Conservation (phyloP, 768 basidiomycete genomes). For the Jaapia argillacea region DNA sequence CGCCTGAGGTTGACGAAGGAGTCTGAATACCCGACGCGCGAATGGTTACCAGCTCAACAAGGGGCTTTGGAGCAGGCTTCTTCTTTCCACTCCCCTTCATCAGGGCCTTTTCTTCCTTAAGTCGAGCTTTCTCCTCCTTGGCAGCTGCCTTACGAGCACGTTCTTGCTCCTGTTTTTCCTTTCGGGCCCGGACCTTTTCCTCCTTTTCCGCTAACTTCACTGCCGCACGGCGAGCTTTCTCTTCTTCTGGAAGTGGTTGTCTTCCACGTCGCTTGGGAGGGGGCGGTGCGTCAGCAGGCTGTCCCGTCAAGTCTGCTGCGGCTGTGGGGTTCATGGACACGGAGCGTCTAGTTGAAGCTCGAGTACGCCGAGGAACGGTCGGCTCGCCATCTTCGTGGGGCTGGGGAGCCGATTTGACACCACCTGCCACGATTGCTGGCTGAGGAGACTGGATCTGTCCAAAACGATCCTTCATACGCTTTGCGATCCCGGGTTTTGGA, state of each 20-base stretch:
- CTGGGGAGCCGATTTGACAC: too few relatives aligned
- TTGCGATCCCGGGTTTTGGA: slow-evolving; percentile 23
- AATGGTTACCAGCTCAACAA: too few relatives aligned
- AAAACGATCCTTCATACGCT: slow-evolving; percentile 32
- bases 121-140: slow-evolving; percentile 12
- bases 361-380: background rate
- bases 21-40: too few relatives aligned
- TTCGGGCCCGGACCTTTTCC: slow-evolving; percentile 14
- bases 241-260: slow-evolving; percentile 12
- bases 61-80: too few relatives aligned
- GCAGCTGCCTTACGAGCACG: slow-evolving; percentile 1
- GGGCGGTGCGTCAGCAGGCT: slow-evolving; percentile 4
- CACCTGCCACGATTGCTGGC: background rate
- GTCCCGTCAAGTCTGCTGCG: slow-evolving; percentile 3
- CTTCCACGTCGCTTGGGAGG: slow-evolving; percentile 12
- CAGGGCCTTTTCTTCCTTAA: slow-evolving; percentile 11
- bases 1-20: too few relatives aligned
- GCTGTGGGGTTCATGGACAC: too few relatives aligned
- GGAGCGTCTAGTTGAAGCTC: background rate
- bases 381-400: too few relatives aligned
- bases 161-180: slow-evolving; percentile 9
- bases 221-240: slow-evolving; percentile 9
- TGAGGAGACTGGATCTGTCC: slow-evolving; percentile 18
- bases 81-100: slow-evolving; percentile 11
- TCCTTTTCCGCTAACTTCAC: slow-evolving; percentile 5